Conservation (phyloP, 768 basidiomycete species). For the Mycena venus region DNA sequence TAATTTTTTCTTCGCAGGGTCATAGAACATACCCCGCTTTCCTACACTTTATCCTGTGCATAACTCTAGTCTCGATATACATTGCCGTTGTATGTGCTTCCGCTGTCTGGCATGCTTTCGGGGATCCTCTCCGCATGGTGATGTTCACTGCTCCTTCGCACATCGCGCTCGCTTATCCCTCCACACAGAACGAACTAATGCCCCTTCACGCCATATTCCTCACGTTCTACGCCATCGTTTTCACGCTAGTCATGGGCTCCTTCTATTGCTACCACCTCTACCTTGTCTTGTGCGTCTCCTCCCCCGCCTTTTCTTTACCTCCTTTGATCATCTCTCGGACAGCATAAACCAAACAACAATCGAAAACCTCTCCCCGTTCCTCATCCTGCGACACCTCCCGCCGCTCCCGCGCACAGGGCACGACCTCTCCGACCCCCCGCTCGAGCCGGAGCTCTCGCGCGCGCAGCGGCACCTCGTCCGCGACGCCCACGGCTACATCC, state of each 20-base stretch:
- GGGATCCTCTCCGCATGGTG: slow-evolving; percentile 73
- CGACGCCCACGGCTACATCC: slow-evolving; percentile 71
- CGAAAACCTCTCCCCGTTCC: slow-evolving; percentile 81
- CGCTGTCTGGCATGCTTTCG: slow-evolving; percentile 76
- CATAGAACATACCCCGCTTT: slow-evolving; percentile 89
- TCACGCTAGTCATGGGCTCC: slow-evolving; percentile 78
- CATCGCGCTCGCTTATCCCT: not conserved
- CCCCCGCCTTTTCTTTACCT: not conserved
- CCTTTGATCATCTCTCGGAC: not conserved
- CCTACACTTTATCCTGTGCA: slow-evolving; percentile 78
- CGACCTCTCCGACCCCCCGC: slow-evolving; percentile 74
- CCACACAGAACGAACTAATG: slow-evolving; percentile 67
- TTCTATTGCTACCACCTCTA: slow-evolving; percentile 85
- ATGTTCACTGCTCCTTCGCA: slow-evolving; percentile 38
- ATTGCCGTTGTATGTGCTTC: slow-evolving; percentile 64
- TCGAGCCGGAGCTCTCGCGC: slow-evolving; percentile 79
- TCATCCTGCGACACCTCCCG: slow-evolving; percentile 79
- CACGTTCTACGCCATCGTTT: slow-evolving; percentile 68
- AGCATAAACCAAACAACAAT: slow-evolving; percentile 92
- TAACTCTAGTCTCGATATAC: slow-evolving; percentile 75
- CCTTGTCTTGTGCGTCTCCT: slow-evolving; percentile 71
- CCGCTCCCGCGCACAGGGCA: slow-evolving; percentile 65
- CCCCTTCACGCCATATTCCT: slow-evolving; percentile 81
- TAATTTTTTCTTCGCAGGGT: slow-evolving; percentile 63
- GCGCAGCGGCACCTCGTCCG: slow-evolving; percentile 75